Percentiles rank a stretch among this genome's conserved stretches.
Evolutionary conservation across 2,329 filamentous ascomycete species (phyloP).

Genomic region (Colletotrichum orchidophilum): DNA sequence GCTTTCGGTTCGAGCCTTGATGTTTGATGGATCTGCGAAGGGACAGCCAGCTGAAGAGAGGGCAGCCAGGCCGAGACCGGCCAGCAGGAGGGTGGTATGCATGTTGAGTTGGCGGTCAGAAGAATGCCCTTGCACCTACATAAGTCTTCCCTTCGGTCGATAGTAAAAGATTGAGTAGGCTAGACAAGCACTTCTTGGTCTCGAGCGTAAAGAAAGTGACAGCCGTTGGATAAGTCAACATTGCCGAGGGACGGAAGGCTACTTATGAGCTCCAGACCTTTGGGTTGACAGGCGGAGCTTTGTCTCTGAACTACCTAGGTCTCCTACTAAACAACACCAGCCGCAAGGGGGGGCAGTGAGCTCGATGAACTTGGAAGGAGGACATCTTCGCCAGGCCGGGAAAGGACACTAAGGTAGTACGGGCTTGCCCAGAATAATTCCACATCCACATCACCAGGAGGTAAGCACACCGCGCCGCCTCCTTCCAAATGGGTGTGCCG

Average conservation of each 20-base stretch:
- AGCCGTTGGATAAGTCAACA: neutral
- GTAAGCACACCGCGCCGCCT: neutral
- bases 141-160: neutral
- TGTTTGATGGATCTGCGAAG: conserved; percentile 40
- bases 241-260: neutral
- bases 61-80: conserved; percentile 37
- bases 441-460: conserved; percentile 15
- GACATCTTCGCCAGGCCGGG: neutral
- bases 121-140: neutral
- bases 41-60: conserved; percentile 43
- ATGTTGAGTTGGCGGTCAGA: conserved; percentile 1
- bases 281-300: conserved; percentile 6
- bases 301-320: neutral
- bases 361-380: conserved; percentile 12
- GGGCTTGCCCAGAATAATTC: conserved; percentile 12
- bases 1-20: conserved; percentile 21
- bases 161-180: neutral
- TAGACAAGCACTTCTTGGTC: neutral
- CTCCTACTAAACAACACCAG: neutral
- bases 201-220: neutral
- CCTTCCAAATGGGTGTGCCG: neutral
- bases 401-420: neutral
- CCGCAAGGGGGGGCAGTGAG: neutral
- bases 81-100: conserved; percentile 34
- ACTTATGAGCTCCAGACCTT: conserved; percentile 18